These are phyloP conservation scores for Termitomyces sp. DNA, from an alignment of 768 basidiomycete genomes.

Conservation along the genomic window DNA sequence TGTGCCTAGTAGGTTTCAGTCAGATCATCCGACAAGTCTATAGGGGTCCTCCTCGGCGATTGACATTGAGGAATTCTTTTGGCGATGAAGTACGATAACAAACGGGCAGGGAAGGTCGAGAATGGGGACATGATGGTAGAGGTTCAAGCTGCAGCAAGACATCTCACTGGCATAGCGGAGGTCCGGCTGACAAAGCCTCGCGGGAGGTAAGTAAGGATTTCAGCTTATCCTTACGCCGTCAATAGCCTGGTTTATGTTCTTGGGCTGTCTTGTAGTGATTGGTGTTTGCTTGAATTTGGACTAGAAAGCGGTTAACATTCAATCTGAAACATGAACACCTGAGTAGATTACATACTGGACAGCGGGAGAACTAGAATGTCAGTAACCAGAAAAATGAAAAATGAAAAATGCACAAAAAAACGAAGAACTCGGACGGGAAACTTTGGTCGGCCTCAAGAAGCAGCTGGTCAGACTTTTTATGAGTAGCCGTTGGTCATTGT, in stretches of 20 bases:
- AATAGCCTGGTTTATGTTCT: not conserved
- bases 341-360: not conserved
- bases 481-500: not conserved
- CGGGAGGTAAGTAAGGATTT: not conserved
- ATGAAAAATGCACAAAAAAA: not conserved
- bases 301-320: not conserved
- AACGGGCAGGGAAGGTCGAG: not conserved
- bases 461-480: not conserved
- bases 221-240: not conserved
- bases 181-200: slow-evolving; percentile 1
- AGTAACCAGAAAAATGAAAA: not conserved
- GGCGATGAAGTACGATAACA: not conserved
- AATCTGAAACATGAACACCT: not conserved
- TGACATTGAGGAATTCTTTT: not conserved
- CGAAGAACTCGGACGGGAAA: not conserved
- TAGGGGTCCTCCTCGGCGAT: not conserved
- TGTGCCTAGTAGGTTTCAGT: not conserved
- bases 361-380: not conserved
- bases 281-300: not conserved
- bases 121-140: not conserved
- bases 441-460: not conserved
- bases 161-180: not conserved
- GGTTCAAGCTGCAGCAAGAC: not conserved
- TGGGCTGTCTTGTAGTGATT: too few relatives aligned
- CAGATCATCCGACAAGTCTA: not conserved